These are phyloP conservation scores for Lanmaoa rubissima DNA, from an alignment of 768 basidiomycete species.

Conservation along the genomic window DNA sequence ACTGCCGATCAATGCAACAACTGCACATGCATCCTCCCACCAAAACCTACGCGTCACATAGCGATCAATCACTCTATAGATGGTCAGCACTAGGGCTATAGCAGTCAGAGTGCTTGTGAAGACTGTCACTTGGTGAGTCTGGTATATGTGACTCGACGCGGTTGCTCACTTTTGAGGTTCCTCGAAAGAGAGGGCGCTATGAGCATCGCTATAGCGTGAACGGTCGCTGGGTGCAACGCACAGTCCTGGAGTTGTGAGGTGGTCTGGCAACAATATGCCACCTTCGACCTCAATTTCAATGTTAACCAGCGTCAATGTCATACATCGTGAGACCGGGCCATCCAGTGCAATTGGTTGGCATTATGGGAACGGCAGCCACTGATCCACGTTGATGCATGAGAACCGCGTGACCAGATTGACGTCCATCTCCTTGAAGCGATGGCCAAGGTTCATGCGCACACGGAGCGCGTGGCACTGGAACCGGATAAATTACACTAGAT, in stretches of 20 bases:
- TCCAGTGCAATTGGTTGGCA: constrained; percentile 10
- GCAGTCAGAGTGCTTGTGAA: constrained; percentile 8
- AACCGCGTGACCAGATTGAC: not conserved
- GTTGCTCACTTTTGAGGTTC: constrained; percentile 14
- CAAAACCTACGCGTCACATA: constrained; percentile 4
- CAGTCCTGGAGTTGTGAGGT: not conserved
- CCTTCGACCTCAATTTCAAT: not conserved
- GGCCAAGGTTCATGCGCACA: not conserved
- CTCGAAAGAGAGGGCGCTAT: not conserved
- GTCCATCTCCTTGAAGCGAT: not conserved
- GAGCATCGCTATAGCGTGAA: not conserved
- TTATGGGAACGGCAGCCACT: not conserved
- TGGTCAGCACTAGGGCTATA: not conserved
- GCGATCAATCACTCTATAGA: constrained; percentile 1
- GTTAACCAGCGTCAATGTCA: not conserved
- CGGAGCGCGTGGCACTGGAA: not conserved
- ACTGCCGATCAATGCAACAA: constrained; percentile 1
- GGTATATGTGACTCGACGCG: not conserved
- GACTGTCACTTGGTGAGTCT: constrained; percentile 2
- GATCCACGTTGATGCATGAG: not conserved
- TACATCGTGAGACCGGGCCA: not conserved
- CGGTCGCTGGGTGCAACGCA: not conserved
- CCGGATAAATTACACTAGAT: too few species aligned
- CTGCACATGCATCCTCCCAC: constrained; percentile 23
- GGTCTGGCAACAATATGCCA: not conserved